Conservation (phyloP, 1,284 basidiomycete species). For the Ustilago shanxiensis region DNA sequence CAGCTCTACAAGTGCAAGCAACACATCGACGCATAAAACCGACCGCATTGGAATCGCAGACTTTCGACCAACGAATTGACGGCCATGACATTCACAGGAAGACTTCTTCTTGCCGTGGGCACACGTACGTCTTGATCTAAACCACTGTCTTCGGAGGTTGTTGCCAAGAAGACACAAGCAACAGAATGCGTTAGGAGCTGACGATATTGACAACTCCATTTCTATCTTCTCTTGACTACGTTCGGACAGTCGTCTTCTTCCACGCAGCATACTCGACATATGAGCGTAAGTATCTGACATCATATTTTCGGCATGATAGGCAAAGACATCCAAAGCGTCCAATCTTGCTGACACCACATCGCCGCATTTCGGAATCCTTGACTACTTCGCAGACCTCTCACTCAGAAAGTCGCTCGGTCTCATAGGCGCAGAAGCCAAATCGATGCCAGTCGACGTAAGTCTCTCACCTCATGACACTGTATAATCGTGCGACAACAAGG, state of each 20-base stretch:
- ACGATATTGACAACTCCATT: too few species aligned
- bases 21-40: background rate
- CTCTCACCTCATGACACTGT: too few species aligned
- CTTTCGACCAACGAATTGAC: background rate
- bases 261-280: conserved; percentile 65
- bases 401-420: conserved; percentile 57
- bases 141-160: too few species aligned
- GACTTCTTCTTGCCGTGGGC: conserved; percentile 32
- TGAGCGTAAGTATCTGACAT: conserved; percentile 42
- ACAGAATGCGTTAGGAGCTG: background rate
- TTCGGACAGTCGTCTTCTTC: conserved; percentile 52
- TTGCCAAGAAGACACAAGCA: too few species aligned
- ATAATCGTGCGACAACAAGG: too few species aligned
- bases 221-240: too few species aligned
- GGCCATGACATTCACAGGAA: conserved; percentile 27
- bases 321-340: background rate
- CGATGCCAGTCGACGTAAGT: conserved; percentile 58
- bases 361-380: too few species aligned
- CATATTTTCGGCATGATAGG: too few species aligned
- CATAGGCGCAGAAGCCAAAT: conserved; percentile 30
- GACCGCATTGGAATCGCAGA: background rate
- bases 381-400: conserved; percentile 37
- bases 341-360: conserved; percentile 5
- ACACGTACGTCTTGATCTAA: conserved; percentile 29
- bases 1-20: too few species aligned